phyloP scores from a whole-genome alignment of 2,329 filamentous ascomycete genomes.

The Teratosphaeria epicoccoides region DNA sequence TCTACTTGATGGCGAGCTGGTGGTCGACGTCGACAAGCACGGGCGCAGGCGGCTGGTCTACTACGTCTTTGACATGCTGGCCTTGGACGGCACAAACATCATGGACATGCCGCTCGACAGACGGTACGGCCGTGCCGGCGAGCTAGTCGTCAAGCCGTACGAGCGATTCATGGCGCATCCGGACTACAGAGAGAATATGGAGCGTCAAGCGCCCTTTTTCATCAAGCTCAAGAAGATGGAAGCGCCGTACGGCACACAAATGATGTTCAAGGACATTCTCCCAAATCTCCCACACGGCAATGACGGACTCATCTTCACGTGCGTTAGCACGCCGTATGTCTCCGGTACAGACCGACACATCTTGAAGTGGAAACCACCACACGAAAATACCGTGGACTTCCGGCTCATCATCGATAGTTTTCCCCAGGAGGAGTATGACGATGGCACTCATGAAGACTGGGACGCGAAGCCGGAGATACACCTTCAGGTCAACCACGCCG shows the following conservation, averaged over 20 bases:
- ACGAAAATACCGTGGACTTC: conserved; percentile 94
- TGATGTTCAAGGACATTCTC: conserved; percentile 83
- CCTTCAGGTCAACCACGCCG: conserved; percentile 59
- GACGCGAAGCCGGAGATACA: conserved; percentile 65
- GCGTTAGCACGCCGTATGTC: conserved; percentile 72
- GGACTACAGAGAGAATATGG: conserved; percentile 57
- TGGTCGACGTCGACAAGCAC: conserved; percentile 62
- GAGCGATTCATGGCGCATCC: conserved; percentile 32
- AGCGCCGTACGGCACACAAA: conserved; percentile 74
- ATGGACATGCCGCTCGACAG: conserved; percentile 78
- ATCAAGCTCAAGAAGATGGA: conserved; percentile 85
- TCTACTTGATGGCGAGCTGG: conserved; percentile 84
- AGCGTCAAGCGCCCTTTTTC: conserved; percentile 61
- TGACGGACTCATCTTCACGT: conserved; percentile 97
- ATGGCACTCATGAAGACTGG: conserved; percentile 51
- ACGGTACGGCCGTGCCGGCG: conserved; percentile 71
- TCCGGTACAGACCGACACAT: conserved; percentile 89
- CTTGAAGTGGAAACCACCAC: conserved; percentile 92
- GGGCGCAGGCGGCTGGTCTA: conserved; percentile 65
- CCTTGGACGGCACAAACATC: conserved; percentile 62
- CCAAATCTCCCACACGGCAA: conserved; percentile 83
- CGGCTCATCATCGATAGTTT: conserved; percentile 64
- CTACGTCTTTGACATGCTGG: conserved; percentile 86
- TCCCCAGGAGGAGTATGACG: conserved; percentile 46
- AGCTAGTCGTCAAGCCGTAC: conserved; percentile 16